These are phyloP conservation scores for Talaromyces pinophilus DNA, from an alignment of 2,329 filamentous ascomycete species.

Conservation along the genomic window DNA sequence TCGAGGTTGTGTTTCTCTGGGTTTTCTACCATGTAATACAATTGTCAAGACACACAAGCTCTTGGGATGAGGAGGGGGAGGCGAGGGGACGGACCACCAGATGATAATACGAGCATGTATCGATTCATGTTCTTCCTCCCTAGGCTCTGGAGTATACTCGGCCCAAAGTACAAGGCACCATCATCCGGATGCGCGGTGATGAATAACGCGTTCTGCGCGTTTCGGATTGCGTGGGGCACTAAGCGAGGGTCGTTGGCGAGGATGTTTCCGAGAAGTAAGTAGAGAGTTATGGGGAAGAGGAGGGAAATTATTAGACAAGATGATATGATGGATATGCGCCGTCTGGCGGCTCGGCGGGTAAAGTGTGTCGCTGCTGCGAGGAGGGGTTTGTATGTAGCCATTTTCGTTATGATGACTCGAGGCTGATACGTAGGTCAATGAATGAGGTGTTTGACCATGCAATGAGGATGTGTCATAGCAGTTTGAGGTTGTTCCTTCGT, in stretches of 20 bases:
- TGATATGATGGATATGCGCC: conserved; percentile 13
- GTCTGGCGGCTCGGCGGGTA: conserved; percentile 17
- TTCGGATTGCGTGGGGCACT: conserved; percentile 38
- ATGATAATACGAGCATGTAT: conserved; percentile 29
- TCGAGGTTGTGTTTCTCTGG: conserved; percentile 23
- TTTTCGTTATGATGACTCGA: conserved; percentile 7
- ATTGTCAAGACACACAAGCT: too few species aligned
- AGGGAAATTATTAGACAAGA: not conserved
- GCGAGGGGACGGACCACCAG: conserved; percentile 10
- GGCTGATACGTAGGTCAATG: not conserved
- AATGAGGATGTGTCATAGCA: not conserved
- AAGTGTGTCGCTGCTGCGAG: conserved; percentile 21
- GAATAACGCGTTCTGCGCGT: conserved; percentile 40
- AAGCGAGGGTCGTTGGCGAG: conserved; percentile 41
- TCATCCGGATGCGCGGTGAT: conserved; percentile 42
- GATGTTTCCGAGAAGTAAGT: conserved; percentile 41
- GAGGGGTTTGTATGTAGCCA: conserved; percentile 23
- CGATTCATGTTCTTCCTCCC: conserved; percentile 25
- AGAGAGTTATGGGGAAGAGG: conserved; percentile 35
- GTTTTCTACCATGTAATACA: too few species aligned
- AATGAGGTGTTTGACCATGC: not conserved
- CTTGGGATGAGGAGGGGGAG: too few species aligned
- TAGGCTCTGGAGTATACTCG: conserved; percentile 29
- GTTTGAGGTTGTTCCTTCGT: not conserved
- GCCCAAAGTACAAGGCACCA: conserved; percentile 33